Evolutionary conservation across 23 red algal species (phyloP).

Genomic region (Gracilaria caudata): DNA sequence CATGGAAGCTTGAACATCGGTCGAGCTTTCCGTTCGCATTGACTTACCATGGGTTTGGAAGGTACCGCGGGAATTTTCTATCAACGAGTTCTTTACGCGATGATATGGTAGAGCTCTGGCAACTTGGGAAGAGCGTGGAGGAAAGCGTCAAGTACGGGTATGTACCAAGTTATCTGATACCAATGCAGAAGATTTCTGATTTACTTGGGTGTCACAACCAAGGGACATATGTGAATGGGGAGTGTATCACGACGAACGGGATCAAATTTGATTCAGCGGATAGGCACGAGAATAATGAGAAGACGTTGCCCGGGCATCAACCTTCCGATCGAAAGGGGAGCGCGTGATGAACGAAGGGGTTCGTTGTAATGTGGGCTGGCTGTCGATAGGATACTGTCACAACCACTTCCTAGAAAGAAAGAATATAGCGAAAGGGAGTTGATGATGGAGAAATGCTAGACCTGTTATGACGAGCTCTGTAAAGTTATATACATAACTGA

Average conservation of each 20-base stretch:
- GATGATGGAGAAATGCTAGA: neutral
- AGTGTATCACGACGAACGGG: conserved; percentile 49
- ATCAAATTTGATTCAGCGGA: conserved; percentile 32
- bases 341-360: neutral
- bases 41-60: conserved; percentile 69
- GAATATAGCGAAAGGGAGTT: neutral
- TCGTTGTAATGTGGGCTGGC: neutral
- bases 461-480: neutral
- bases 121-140: conserved; percentile 51
- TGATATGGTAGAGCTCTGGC: conserved; percentile 78
- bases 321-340: conserved; percentile 48
- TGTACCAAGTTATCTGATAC: conserved; percentile 33
- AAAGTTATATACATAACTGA: conserved; percentile 17
- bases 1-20: conserved; percentile 81
- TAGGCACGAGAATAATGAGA: neutral
- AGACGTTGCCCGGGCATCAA: conserved; percentile 12
- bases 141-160: conserved; percentile 49
- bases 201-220: conserved; percentile 66
- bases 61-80: conserved; percentile 33
- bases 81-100: conserved; percentile 49
- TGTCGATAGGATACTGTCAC: neutral
- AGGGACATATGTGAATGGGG: conserved; percentile 41
- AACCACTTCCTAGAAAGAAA: neutral
- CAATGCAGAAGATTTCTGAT: conserved; percentile 57
- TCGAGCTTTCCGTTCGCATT: conserved; percentile 56